Percentiles rank a stretch among this genome's conserved stretches.
These are phyloP conservation scores for Fusarium algeriense DNA, from an alignment of 2,329 filamentous ascomycete genomes.

Conservation along the genomic window DNA sequence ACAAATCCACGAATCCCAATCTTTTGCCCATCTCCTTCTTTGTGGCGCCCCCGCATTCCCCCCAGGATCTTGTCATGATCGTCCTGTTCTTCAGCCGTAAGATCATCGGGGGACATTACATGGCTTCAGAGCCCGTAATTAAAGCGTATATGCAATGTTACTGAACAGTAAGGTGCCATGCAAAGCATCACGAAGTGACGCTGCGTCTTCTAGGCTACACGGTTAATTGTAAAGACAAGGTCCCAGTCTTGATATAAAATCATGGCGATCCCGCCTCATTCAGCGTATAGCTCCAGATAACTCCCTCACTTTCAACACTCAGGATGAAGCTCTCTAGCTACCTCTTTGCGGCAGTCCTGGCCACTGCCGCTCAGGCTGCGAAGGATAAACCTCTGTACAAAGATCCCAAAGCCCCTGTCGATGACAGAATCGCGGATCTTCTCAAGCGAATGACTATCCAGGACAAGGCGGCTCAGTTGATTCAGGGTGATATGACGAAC, in stretches of 20 bases:
- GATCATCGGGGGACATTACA: neutral
- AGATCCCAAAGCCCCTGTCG: slow-evolving; percentile 70
- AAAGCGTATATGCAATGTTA: slow-evolving; percentile 12
- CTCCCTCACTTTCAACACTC: slow-evolving; percentile 10
- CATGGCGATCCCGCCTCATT: slow-evolving; percentile 16
- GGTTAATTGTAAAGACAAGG: slow-evolving; percentile 39
- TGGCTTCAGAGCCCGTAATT: neutral
- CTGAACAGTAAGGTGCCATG: neutral
- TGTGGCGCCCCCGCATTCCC: slow-evolving; percentile 42
- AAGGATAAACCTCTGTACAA: slow-evolving; percentile 66
- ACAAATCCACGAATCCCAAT: slow-evolving; percentile 40
- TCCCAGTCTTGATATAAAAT: slow-evolving; percentile 23
- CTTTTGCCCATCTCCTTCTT: slow-evolving; percentile 16
- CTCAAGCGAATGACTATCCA: slow-evolving; percentile 79
- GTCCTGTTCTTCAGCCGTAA: slow-evolving; percentile 6
- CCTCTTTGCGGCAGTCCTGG: slow-evolving; percentile 42
- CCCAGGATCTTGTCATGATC: slow-evolving; percentile 38
- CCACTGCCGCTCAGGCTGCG: slow-evolving; percentile 43
- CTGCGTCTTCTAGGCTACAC: slow-evolving; percentile 7
- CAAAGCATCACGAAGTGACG: slow-evolving; percentile 1
- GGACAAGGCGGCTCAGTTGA: slow-evolving; percentile 78
- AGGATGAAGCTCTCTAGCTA: slow-evolving; percentile 50
- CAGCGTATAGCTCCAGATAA: slow-evolving; percentile 7
- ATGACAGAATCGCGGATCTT: slow-evolving; percentile 75
- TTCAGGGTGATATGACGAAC: slow-evolving; percentile 78